Evolutionary conservation across 2,329 filamentous ascomycete genomes (phyloP).

Genomic region (Juglanconis juglandina): DNA sequence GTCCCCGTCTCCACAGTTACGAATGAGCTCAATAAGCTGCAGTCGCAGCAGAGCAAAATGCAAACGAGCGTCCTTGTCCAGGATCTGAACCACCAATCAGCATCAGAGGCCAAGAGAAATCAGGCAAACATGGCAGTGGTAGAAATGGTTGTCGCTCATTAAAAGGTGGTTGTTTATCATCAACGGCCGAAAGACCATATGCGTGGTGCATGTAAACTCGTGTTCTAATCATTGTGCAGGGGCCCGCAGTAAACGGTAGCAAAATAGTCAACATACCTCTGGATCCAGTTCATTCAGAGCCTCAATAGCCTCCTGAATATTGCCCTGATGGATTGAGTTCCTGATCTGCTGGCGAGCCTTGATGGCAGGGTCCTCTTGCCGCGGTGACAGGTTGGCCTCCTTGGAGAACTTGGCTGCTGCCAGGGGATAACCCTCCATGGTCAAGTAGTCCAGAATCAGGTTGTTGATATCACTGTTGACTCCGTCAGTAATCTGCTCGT

Average conservation of each 20-base stretch:
- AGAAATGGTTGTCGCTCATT: conserved; percentile 60
- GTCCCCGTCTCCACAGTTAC: conserved; percentile 69
- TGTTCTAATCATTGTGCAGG: conserved; percentile 81
- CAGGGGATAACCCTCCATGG: conserved; percentile 89
- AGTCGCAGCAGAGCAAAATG: conserved; percentile 88
- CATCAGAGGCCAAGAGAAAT: conserved; percentile 23
- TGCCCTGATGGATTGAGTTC: conserved; percentile 77
- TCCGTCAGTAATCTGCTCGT: conserved; percentile 18
- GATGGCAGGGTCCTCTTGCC: conserved; percentile 70
- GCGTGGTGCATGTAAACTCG: conserved; percentile 99
- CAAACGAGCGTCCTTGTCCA: conserved; percentile 77
- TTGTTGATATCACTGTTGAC: conserved; percentile 81
- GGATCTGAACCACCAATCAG: conserved; percentile 57
- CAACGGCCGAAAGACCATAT: conserved; percentile 83
- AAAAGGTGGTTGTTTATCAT: conserved; percentile 76
- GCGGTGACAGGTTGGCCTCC: conserved; percentile 81
- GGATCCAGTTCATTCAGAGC: conserved; percentile 86
- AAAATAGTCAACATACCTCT: conserved; percentile 57
- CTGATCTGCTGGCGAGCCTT: conserved; percentile 77
- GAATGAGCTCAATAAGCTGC: conserved; percentile 91
- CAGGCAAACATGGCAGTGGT: conserved; percentile 22
- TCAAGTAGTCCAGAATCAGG: conserved; percentile 93
- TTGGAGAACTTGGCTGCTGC: conserved; percentile 90
- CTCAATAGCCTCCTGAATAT: conserved; percentile 82
- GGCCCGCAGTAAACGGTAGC: conserved; percentile 9